Percentiles rank a stretch among this genome's conserved stretches.
Conservation (phyloP, 768 basidiomycete genomes). For the Wakefieldia striispora region DNA sequence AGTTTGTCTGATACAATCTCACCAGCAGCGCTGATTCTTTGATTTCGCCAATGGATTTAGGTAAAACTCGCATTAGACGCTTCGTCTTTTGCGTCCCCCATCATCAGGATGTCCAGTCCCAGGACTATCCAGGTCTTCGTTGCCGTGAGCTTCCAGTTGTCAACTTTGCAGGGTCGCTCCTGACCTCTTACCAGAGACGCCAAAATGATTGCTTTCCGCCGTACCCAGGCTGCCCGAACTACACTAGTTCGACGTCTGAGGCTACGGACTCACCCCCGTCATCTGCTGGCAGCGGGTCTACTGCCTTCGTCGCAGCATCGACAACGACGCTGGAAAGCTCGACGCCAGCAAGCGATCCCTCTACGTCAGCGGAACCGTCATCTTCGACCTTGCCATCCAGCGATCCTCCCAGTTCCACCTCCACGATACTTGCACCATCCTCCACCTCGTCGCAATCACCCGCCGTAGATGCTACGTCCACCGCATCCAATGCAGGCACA, state of each 20-base stretch:
- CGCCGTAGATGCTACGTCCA: conserved; percentile 10
- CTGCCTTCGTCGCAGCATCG: too few relatives aligned
- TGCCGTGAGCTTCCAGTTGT: conserved; percentile 2
- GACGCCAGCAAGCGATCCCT: too few relatives aligned
- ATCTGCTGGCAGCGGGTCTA: too few relatives aligned
- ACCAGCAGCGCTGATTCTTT: conserved; percentile 2
- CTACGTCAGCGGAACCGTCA: too few relatives aligned
- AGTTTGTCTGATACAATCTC: conserved; percentile 4
- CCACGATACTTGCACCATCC: neutral
- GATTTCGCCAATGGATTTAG: neutral
- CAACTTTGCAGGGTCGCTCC: neutral
- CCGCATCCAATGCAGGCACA: conserved; percentile 35
- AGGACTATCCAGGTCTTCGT: too few relatives aligned
- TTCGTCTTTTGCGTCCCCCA: neutral
- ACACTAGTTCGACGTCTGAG: too few relatives aligned
- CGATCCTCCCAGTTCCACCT: neutral
- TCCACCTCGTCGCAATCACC: neutral
- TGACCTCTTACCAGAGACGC: conserved; percentile 12
- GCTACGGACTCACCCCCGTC: too few relatives aligned
- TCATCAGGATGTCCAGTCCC: conserved; percentile 3
- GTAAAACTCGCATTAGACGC: neutral
- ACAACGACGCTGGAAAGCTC: too few relatives aligned
- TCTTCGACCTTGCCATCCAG: neutral
- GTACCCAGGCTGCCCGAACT: too few relatives aligned
- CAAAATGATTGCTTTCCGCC: too few relatives aligned